A percentile compares a stretch with the other conserved stretches of the same genome.
These are phyloP conservation scores for Trametes cubensis DNA, from an alignment of 768 basidiomycete genomes.

Conservation along the genomic window DNA sequence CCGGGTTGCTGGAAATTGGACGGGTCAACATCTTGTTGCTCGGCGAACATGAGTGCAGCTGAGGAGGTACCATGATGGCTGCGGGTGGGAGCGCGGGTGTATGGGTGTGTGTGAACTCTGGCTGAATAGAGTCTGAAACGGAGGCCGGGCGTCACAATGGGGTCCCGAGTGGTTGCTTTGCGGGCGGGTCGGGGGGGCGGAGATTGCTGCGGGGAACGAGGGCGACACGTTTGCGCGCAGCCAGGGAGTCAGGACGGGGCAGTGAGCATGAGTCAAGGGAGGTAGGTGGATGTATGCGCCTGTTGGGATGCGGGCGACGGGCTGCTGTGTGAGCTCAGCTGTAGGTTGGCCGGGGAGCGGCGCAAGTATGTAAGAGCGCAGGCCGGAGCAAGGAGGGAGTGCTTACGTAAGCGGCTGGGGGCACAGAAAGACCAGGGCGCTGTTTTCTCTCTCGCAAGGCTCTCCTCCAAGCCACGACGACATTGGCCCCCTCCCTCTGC, in stretches of 20 bases:
- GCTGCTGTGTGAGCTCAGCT: not conserved
- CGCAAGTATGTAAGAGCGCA: constrained; percentile 10
- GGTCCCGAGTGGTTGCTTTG: not conserved
- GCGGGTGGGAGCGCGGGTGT: constrained; percentile 6
- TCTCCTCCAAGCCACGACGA: constrained; percentile 35
- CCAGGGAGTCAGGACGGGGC: not conserved
- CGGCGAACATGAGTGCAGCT: constrained; percentile 29
- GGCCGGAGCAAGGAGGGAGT: constrained; percentile 8
- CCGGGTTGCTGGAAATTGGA: constrained; percentile 40
- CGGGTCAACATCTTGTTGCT: constrained; percentile 37
- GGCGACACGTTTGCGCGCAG: not conserved
- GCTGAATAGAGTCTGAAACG: not conserved
- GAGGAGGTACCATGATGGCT: constrained; percentile 39
- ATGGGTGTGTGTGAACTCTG: not conserved
- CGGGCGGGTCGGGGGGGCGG: not conserved
- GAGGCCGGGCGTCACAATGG: not conserved
- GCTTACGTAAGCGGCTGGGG: constrained; percentile 31
- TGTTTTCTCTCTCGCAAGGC: constrained; percentile 7
- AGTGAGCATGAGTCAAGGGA: constrained; percentile 6
- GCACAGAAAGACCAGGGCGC: constrained; percentile 27
- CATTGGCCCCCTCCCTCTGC: constrained; percentile 34
- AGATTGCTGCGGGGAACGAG: constrained; percentile 6
- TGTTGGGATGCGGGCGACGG: not conserved
- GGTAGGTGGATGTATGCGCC: constrained; percentile 4
- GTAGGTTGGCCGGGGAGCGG: constrained; percentile 2